phyloP scores from a whole-genome alignment of 257 asterid species.

The Nicotiana noctiflora region DNA sequence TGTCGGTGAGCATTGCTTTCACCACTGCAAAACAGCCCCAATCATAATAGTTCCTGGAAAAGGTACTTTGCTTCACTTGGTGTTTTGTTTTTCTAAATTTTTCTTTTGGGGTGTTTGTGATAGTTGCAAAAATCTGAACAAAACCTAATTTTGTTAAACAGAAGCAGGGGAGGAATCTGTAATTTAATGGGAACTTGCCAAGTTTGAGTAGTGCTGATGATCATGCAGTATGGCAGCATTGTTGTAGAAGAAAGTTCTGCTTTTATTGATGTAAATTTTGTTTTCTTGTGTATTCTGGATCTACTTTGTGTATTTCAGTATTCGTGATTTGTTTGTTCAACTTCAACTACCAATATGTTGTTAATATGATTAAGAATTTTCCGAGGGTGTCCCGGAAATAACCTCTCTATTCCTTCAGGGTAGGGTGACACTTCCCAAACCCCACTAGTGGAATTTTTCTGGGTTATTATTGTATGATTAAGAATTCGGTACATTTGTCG shows the following conservation, averaged over 20 bases:
- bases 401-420: too few relatives aligned
- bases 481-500: too few relatives aligned
- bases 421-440: too few relatives aligned
- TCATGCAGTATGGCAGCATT: not conserved
- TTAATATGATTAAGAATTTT: too few relatives aligned
- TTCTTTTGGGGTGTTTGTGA: too few relatives aligned
- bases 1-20: conserved; percentile 39
- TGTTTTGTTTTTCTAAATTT: not conserved
- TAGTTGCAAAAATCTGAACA: not conserved
- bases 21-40: conserved; percentile 40
- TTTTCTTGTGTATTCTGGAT: not conserved
- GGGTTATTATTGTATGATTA: too few relatives aligned
- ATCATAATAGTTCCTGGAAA: conserved; percentile 36
- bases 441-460: too few relatives aligned
- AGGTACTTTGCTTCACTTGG: conserved; percentile 16
- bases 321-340: not conserved
- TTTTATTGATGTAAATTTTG: not conserved
- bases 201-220: not conserved
- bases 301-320: not conserved
- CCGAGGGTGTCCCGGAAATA: too few relatives aligned
- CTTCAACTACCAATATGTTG: too few relatives aligned
- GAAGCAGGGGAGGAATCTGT: conserved; percentile 34
- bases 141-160: not conserved
- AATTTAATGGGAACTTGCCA: conserved; percentile 14
- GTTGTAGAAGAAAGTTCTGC: not conserved